Evolutionary conservation across 1,139 yeast species (phyloP).

Genomic region (Saccharomyces hybrid): DNA sequence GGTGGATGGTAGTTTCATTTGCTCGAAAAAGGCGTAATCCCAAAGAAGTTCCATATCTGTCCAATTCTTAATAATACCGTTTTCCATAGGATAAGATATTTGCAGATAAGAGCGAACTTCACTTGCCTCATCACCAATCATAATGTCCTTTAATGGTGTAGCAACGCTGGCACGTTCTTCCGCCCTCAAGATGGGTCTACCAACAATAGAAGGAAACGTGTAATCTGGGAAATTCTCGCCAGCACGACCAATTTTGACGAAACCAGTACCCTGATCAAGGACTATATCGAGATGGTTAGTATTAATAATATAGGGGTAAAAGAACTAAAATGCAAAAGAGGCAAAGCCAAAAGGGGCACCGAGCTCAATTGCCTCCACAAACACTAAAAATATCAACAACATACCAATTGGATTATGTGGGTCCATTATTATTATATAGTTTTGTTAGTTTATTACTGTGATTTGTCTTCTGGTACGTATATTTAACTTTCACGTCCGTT

Average conservation of each 20-base stretch:
- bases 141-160: constrained; percentile 63
- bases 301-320: constrained; percentile 1
- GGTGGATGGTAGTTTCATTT: constrained; percentile 70
- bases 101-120: constrained; percentile 85
- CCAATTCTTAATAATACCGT: constrained; percentile 96
- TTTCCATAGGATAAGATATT: constrained; percentile 95
- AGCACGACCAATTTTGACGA: constrained; percentile 89
- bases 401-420: constrained; percentile 33
- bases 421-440: constrained; percentile 20
- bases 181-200: constrained; percentile 94
- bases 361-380: background rate
- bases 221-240: constrained; percentile 97
- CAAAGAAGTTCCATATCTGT: constrained; percentile 97
- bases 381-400: constrained; percentile 6
- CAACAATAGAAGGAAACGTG: constrained; percentile 97
- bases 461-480: background rate
- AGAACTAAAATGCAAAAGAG: background rate
- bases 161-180: constrained; percentile 74
- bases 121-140: constrained; percentile 97
- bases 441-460: background rate
- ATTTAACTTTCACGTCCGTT: background rate
- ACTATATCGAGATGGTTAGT: constrained; percentile 37
- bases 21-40: constrained; percentile 95
- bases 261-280: constrained; percentile 99
- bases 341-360: background rate